Conservation (phyloP, 305 asterid genomes). For the Plantago lanceolata region DNA sequence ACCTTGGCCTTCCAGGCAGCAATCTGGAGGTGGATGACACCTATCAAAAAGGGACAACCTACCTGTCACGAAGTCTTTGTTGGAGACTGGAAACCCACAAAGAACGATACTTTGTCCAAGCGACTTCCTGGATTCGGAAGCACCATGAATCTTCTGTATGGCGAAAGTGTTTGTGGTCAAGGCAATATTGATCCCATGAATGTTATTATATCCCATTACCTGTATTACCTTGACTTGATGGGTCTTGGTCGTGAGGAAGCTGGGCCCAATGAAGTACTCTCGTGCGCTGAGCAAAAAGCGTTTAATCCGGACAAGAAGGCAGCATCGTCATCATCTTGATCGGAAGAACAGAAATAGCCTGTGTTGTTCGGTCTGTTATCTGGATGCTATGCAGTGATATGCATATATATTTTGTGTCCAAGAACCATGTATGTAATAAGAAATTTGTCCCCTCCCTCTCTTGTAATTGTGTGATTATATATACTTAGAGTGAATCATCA, state of each 20-base stretch:
- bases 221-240: slow-evolving; percentile 61
- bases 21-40: slow-evolving; percentile 78
- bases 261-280: slow-evolving; percentile 59
- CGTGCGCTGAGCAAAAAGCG: slow-evolving; percentile 61
- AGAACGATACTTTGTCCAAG: slow-evolving; percentile 67
- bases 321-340: slow-evolving; percentile 37
- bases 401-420: no score
- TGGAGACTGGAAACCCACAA: slow-evolving; percentile 80
- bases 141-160: slow-evolving; percentile 77
- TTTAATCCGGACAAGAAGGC: slow-evolving; percentile 42
- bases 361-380: background rate
- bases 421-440: no score
- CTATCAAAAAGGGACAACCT: slow-evolving; percentile 66
- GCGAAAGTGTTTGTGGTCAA: slow-evolving; percentile 64
- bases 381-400: slow-evolving; percentile 5
- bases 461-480: no score
- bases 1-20: slow-evolving; percentile 83
- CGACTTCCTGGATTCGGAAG: slow-evolving; percentile 76
- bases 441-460: no score
- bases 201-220: slow-evolving; percentile 61
- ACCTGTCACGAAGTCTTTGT: slow-evolving; percentile 70
- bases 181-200: slow-evolving; percentile 78
- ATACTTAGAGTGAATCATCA: no score
- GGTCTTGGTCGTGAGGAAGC: slow-evolving; percentile 78
- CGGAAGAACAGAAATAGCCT: background rate